Percentiles rank a stretch among this genome's conserved stretches.
Conservation (phyloP, 768 basidiomycete species). For the Phylloporus rhodoxanthus region DNA sequence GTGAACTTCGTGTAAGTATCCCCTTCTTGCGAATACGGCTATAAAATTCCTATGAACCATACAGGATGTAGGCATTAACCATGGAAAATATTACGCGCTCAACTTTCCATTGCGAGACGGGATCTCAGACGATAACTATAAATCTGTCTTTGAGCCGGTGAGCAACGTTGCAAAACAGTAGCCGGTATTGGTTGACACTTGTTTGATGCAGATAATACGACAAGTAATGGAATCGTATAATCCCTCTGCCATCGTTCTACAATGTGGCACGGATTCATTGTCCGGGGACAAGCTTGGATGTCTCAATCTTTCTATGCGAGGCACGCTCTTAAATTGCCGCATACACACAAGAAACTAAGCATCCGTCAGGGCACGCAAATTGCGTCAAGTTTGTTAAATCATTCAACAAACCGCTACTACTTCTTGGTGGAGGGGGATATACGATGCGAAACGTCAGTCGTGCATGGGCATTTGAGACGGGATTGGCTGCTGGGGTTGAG, state of each 20-base stretch:
- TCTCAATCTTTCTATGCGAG: constrained; percentile 94
- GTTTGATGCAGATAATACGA: constrained; percentile 66
- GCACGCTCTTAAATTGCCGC: constrained; percentile 30
- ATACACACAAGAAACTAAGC: neutral
- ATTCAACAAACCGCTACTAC: constrained; percentile 87
- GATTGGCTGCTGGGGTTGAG: constrained; percentile 95
- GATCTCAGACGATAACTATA: constrained; percentile 91
- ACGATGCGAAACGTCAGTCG: constrained; percentile 97
- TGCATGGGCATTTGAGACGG: constrained; percentile 97
- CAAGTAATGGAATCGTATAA: constrained; percentile 93
- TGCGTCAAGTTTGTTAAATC: constrained; percentile 97
- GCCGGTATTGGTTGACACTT: neutral
- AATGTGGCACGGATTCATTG: constrained; percentile 96
- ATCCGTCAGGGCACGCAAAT: constrained; percentile 77
- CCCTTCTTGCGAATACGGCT: neutral
- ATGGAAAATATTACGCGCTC: constrained; percentile 89
- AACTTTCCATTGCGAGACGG: constrained; percentile 96
- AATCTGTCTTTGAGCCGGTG: constrained; percentile 92
- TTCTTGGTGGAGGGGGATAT: constrained; percentile 96
- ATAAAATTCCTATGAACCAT: constrained; percentile 8
- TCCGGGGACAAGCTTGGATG: constrained; percentile 95
- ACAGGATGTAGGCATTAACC: constrained; percentile 88
- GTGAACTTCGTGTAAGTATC: constrained; percentile 76
- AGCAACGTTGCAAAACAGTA: constrained; percentile 23
- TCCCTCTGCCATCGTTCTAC: constrained; percentile 91